Evolutionary conservation across 768 basidiomycete species (phyloP).

Genomic region (Exsudoporus frostii): DNA sequence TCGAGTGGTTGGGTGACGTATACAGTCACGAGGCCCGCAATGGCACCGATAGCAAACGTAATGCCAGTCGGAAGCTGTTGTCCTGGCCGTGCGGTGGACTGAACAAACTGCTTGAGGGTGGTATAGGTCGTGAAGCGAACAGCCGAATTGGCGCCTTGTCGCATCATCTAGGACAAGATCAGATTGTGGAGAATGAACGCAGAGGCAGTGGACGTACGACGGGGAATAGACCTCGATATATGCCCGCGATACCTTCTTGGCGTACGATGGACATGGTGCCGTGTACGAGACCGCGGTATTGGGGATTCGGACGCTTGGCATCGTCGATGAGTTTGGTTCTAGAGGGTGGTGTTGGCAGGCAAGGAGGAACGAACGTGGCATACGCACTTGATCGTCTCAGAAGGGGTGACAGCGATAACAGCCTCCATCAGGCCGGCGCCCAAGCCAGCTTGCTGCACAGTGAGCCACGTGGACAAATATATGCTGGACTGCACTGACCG

Average conservation of each 20-base stretch:
- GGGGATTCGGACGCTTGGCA: constrained; percentile 77
- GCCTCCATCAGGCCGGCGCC: constrained; percentile 93
- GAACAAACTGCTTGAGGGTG: constrained; percentile 90
- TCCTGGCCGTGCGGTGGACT: constrained; percentile 78
- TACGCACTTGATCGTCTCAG: constrained; percentile 95
- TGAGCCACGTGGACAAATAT: constrained; percentile 7
- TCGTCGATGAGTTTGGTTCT: constrained; percentile 99
- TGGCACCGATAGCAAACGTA: constrained; percentile 91
- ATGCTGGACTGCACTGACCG: constrained; percentile 41
- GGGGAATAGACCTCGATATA: constrained; percentile 91
- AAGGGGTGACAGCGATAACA: constrained; percentile 91
- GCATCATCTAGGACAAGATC: constrained; percentile 68
- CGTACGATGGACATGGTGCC: constrained; percentile 77
- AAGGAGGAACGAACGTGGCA: neutral
- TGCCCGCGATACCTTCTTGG: constrained; percentile 79
- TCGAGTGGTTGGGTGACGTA: constrained; percentile 87
- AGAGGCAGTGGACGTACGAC: constrained; percentile 58
- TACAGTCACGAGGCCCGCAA: constrained; percentile 93
- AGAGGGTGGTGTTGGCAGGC: neutral
- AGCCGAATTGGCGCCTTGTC: constrained; percentile 97
- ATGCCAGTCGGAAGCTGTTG: constrained; percentile 81
- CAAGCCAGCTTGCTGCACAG: constrained; percentile 52
- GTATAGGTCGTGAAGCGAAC: constrained; percentile 94
- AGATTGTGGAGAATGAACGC: too few species aligned
- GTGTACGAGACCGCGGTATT: constrained; percentile 83